phyloP scores from a whole-genome alignment of 2,329 filamentous ascomycete genomes.

The Plenodomus lindquistii region DNA sequence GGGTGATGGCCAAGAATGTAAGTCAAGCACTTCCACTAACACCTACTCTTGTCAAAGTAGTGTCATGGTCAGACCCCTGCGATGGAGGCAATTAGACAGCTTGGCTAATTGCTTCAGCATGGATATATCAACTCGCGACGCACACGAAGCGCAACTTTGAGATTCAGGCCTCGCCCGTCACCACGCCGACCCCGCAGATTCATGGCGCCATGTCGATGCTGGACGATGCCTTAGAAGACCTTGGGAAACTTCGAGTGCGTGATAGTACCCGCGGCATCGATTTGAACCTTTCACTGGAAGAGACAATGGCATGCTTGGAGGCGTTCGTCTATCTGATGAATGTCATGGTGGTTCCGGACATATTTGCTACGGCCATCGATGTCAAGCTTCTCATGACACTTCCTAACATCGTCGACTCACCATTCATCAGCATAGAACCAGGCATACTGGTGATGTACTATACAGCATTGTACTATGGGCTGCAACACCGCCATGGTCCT shows the following conservation, averaged over 20 bases:
- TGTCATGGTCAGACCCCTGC: too few relatives aligned
- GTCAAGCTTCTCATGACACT: slow-evolving; percentile 21
- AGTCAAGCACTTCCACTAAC: slow-evolving; percentile 12
- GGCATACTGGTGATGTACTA: slow-evolving; percentile 31
- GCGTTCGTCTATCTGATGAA: slow-evolving; percentile 19
- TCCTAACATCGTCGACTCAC: slow-evolving; percentile 31
- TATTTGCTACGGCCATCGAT: slow-evolving; percentile 16
- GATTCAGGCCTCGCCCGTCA: slow-evolving; percentile 20
- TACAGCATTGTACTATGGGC: slow-evolving; percentile 31
- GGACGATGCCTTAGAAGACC: slow-evolving; percentile 31
- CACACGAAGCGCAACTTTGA: slow-evolving; percentile 30
- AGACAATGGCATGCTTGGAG: slow-evolving; percentile 26
- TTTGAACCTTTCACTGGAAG: slow-evolving; percentile 18
- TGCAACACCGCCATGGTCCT: slow-evolving; percentile 18
- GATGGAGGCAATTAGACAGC: too few relatives aligned
- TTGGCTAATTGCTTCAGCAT: too few relatives aligned
- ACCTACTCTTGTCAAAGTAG: too few relatives aligned
- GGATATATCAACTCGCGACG: slow-evolving; percentile 35
- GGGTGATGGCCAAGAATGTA: slow-evolving; percentile 27
- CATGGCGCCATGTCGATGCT: slow-evolving; percentile 32
- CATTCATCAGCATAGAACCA: slow-evolving; percentile 30
- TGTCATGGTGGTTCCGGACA: slow-evolving; percentile 25
- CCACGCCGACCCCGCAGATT: slow-evolving; percentile 24
- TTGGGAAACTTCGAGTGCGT: slow-evolving; percentile 29
- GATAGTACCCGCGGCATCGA: slow-evolving; percentile 12